Evolutionary conservation across 2,329 filamentous ascomycete species (phyloP).

Genomic region (Sarocladium kiliense): DNA sequence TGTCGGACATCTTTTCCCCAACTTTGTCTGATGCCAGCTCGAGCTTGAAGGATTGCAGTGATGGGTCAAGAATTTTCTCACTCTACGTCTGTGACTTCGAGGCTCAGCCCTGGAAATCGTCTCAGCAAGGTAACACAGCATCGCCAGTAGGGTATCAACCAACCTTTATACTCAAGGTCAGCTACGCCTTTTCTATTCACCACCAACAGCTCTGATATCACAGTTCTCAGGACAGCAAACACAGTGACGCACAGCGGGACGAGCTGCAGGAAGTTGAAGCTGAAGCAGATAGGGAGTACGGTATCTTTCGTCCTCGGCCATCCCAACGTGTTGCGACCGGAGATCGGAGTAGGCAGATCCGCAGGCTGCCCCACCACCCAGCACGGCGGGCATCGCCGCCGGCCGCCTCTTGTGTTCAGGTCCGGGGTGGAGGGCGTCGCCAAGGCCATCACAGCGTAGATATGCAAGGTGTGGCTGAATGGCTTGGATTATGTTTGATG

Average conservation of each 20-base stretch:
- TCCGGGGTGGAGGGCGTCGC: no score
- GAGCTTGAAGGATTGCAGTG: no score
- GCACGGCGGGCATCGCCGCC: constrained; percentile 8
- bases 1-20: constrained; percentile 9
- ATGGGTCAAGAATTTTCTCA: neutral
- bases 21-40: no score
- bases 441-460: no score
- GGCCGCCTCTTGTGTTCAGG: neutral
- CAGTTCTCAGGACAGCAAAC: no score
- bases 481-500: no score
- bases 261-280: neutral
- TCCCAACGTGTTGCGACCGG: neutral
- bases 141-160: neutral
- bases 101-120: neutral
- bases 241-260: no score
- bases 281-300: neutral
- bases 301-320: neutral
- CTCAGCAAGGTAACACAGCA: neutral
- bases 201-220: no score
- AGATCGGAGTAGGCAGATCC: constrained; percentile 8
- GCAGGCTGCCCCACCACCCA: neutral
- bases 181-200: no score
- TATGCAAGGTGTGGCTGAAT: no score
- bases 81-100: neutral
- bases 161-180: neutral